These are phyloP conservation scores for Ophiostoma sp. DNA, from an alignment of 2,329 filamentous ascomycete genomes.

Conservation along the genomic window DNA sequence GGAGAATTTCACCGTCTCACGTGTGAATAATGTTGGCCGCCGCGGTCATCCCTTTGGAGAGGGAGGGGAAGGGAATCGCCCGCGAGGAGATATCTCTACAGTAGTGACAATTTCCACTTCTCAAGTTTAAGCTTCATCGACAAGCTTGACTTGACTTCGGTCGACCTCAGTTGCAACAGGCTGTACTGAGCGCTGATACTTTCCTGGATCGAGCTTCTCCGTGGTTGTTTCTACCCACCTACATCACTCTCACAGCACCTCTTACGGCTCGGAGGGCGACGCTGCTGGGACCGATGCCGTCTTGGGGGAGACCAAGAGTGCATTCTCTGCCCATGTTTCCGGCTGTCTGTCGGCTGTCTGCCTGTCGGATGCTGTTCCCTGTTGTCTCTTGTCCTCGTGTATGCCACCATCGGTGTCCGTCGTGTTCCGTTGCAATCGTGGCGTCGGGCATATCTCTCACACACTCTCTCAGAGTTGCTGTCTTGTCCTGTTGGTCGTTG, in stretches of 20 bases:
- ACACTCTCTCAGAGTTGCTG: too few relatives aligned
- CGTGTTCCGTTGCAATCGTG: not conserved
- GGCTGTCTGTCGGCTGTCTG: not conserved
- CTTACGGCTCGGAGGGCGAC: not conserved
- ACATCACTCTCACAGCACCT: not conserved
- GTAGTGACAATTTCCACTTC: not conserved
- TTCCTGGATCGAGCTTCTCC: not conserved
- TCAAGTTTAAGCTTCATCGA: not conserved
- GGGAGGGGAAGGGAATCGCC: not conserved
- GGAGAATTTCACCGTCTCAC: not conserved
- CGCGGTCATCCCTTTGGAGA: not conserved
- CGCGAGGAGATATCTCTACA: not conserved
- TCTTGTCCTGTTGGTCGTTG: not conserved
- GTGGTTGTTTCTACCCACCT: not conserved
- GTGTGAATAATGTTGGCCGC: conserved; percentile 13
- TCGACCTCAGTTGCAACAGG: not conserved
- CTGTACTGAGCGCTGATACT: not conserved
- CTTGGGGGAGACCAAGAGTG: not conserved
- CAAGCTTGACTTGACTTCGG: not conserved
- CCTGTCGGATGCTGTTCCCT: too few relatives aligned
- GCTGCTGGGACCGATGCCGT: not conserved
- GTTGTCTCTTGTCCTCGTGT: not conserved
- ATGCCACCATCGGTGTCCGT: not conserved
- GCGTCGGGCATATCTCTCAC: too few relatives aligned
- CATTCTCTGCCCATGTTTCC: not conserved